Evolutionary conservation across 805 yeast genomes (phyloP).

Genomic region (Metschnikowia baotianmanensis): DNA sequence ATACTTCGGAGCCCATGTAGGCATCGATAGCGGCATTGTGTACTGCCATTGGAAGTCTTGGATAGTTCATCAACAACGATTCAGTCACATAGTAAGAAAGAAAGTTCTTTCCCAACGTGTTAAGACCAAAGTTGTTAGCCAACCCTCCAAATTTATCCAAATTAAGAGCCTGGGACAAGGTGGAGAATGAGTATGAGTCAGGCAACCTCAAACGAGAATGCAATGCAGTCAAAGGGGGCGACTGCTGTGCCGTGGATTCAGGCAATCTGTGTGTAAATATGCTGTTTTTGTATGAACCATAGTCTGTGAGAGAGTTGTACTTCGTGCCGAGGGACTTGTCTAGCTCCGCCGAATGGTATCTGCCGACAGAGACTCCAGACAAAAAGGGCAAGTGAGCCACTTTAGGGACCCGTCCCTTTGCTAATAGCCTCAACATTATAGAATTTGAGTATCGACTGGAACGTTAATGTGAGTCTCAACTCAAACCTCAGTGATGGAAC

Average conservation of each 20-base stretch:
- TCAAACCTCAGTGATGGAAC: conserved; percentile 5
- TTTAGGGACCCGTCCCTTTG: conserved; percentile 9
- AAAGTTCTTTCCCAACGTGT: conserved; percentile 78
- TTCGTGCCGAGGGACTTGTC: conserved; percentile 29
- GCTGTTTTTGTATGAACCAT: conserved; percentile 40
- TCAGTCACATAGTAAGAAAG: conserved; percentile 75
- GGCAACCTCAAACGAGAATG: conserved; percentile 76
- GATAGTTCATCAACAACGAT: conserved; percentile 70
- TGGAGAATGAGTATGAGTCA: conserved; percentile 50
- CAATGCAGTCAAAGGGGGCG: conserved; percentile 74
- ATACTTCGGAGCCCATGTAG: conserved; percentile 63
- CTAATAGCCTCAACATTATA: conserved; percentile 18
- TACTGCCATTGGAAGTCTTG: conserved; percentile 83
- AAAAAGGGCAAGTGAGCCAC: conserved; percentile 7
- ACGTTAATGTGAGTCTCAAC: not conserved
- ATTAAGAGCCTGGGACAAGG: conserved; percentile 80
- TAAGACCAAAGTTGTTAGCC: conserved; percentile 75
- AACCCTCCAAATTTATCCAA: conserved; percentile 44
- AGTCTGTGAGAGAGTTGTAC: conserved; percentile 34
- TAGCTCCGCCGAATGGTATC: conserved; percentile 24
- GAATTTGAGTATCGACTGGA: conserved; percentile 1
- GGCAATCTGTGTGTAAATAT: conserved; percentile 46
- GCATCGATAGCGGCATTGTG: conserved; percentile 74
- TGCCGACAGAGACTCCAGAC: conserved; percentile 10
- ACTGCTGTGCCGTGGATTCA: conserved; percentile 47